These are phyloP conservation scores for Carpinus viminea DNA, from an alignment of 306 rosid genomes.

Conservation along the genomic window DNA sequence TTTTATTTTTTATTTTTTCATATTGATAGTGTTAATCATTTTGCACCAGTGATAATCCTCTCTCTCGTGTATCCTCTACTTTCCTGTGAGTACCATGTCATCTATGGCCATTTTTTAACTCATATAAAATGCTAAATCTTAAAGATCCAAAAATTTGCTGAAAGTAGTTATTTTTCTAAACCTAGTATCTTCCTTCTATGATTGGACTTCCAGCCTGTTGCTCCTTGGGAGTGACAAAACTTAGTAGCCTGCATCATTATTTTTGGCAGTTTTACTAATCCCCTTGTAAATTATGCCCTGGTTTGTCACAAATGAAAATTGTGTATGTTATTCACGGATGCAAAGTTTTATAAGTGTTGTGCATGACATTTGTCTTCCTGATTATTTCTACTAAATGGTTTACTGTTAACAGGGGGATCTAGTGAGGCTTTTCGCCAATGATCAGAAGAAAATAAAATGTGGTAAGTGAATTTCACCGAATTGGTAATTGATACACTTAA, in stretches of 20 bases:
- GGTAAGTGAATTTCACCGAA: conserved; percentile 51
- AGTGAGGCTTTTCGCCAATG: conserved; percentile 87
- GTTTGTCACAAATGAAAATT: background rate
- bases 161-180: background rate
- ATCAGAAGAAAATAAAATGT: conserved; percentile 85
- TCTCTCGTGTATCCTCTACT: too few species aligned
- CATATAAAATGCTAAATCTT: background rate
- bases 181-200: background rate
- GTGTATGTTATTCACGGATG: background rate
- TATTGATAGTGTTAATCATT: background rate
- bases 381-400: conserved; percentile 19
- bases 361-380: background rate
- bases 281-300: background rate
- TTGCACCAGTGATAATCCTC: background rate
- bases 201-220: background rate
- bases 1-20: background rate
- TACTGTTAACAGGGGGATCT: conserved; percentile 79
- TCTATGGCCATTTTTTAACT: background rate
- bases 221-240: background rate
- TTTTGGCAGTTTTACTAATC: background rate
- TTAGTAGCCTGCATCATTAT: background rate
- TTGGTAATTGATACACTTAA: background rate
- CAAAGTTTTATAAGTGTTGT: too few species aligned
- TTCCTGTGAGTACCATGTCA: background rate
- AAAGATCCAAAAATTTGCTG: background rate